A percentile compares a stretch with the other conserved stretches of the same genome.
Evolutionary conservation across 2,329 filamentous ascomycete species (phyloP).

Genomic region (Cladobotryum mycophilum): DNA sequence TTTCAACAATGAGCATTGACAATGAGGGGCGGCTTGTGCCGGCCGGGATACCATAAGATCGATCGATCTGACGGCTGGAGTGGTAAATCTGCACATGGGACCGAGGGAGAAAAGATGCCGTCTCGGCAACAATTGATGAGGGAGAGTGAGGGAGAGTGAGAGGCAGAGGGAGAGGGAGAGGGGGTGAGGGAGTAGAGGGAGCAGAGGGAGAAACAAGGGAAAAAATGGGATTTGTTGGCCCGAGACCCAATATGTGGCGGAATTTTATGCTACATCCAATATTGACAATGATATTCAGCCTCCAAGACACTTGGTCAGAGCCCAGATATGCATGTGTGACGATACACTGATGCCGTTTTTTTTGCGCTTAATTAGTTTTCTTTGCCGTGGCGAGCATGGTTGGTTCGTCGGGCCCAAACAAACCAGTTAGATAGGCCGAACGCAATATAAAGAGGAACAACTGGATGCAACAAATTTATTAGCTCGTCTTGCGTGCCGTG

Average conservation of each 20-base stretch:
- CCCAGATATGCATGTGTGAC: too few relatives aligned
- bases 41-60: too few relatives aligned
- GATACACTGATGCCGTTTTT: not conserved
- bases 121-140: not conserved
- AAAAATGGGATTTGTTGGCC: not conserved
- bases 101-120: not conserved
- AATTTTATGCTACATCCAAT: too few relatives aligned
- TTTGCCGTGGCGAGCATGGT: not conserved
- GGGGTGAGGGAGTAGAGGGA: not conserved
- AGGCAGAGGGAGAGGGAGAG: not conserved
- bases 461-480: slow-evolving; percentile 23
- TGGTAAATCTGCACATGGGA: not conserved
- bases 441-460: slow-evolving; percentile 50
- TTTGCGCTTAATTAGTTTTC: slow-evolving; percentile 5
- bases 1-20: too few relatives aligned
- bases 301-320: not conserved
- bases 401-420: slow-evolving; percentile 46
- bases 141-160: not conserved
- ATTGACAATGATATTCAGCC: too few relatives aligned
- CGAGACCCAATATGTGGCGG: too few relatives aligned
- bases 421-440: slow-evolving; percentile 50
- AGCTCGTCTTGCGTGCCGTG: slow-evolving; percentile 1
- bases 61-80: too few relatives aligned
- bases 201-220: not conserved
- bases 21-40: too few relatives aligned